Evolutionary conservation across 1,139 yeast species (phyloP), one percentile per base, ranked within the genome.

Genomic region (Geotrichum citri-aurantii): DNA sequence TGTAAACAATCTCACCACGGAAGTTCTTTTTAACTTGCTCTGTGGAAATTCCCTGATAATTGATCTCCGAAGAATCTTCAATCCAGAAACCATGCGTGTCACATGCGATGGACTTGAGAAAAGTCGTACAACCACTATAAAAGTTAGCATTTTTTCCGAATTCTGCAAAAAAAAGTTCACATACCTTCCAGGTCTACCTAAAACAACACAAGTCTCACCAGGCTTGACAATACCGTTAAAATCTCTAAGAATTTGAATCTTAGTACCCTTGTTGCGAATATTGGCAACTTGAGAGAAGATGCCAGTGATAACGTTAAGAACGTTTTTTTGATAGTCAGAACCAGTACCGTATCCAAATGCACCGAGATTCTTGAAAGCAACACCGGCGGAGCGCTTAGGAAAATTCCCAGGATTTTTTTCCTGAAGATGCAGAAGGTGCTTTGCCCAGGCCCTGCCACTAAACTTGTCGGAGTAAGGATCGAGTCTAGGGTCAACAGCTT

Each of bases 341-440:
- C 86, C 95, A 4, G 86, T 77, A 11, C 93, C 91, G 61, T 80
- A 79, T 61, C 96, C 97, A 64, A 78, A 81, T 1, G 92, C 95
- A 59, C 87, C 74, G 64, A 90, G 73, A 65, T 87, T 74, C 61
- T 81, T 79, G 77, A 85, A 90, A 3, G 86, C 80, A 46, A 90
- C 77, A 11, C 96, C 95, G 7, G 67, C 65, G 44, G 65, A 57
- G 19, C 55, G 83, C 83, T 65, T 84, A 83, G 71, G 52, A 47
- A 82, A 87, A 67, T 83, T 79, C 2, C 84, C 90, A 0, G 85
- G 83, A 64, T 86, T 88, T 23, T 78, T 73, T 61, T 78, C 77
- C 71, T 75, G 73, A 61, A 86, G 70, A 59, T 80, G 79, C 63
- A 82, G 79, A 78, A 87, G 74, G 69, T 86, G 86, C 69, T 82